phyloP scores from a whole-genome alignment of 495 filamentous ascomycete genomes.

The Apiosordaria backusii region DNA sequence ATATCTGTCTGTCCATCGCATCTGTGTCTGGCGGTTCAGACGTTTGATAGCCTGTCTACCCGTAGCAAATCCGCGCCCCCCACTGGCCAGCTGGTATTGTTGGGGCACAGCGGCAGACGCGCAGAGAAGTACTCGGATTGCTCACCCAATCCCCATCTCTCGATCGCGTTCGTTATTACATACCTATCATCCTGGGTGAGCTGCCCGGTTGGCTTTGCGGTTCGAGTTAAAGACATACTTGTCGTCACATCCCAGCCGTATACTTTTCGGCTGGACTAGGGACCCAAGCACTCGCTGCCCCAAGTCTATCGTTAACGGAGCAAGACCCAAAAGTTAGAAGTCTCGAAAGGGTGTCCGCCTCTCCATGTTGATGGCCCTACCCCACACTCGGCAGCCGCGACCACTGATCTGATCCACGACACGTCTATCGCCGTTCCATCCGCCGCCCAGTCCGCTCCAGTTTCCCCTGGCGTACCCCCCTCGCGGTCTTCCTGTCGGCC shows the following conservation, averaged over 20 bases:
- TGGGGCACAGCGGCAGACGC: background rate
- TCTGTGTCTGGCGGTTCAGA: background rate
- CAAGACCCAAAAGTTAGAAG: constrained; percentile 2
- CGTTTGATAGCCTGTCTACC: background rate
- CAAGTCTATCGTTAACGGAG: constrained; percentile 1
- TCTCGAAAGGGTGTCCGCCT: background rate
- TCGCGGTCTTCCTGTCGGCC: constrained; percentile 13
- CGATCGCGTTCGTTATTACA: constrained; percentile 6
- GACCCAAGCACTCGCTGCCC: constrained; percentile 16
- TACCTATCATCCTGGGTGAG: constrained; percentile 3
- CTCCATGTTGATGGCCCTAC: constrained; percentile 28
- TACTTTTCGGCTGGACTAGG: constrained; percentile 15
- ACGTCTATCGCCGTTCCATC: constrained; percentile 25
- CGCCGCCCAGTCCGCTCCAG: constrained; percentile 6
- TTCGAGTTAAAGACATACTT: constrained; percentile 13
- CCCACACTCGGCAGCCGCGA: constrained; percentile 37
- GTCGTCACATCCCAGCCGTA: constrained; percentile 18
- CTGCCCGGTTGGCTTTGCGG: background rate
- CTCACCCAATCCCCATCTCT: background rate
- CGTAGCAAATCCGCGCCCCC: background rate
- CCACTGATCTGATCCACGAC: constrained; percentile 34
- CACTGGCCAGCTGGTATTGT: background rate
- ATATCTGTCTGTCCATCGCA: background rate
- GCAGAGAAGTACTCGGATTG: constrained; percentile 4
- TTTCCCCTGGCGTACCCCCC: constrained; percentile 3